Percentiles rank a stretch among this genome's conserved stretches.
Conservation (phyloP, 73 alveolate genomes). For the Diophrys appendiculata region DNA sequence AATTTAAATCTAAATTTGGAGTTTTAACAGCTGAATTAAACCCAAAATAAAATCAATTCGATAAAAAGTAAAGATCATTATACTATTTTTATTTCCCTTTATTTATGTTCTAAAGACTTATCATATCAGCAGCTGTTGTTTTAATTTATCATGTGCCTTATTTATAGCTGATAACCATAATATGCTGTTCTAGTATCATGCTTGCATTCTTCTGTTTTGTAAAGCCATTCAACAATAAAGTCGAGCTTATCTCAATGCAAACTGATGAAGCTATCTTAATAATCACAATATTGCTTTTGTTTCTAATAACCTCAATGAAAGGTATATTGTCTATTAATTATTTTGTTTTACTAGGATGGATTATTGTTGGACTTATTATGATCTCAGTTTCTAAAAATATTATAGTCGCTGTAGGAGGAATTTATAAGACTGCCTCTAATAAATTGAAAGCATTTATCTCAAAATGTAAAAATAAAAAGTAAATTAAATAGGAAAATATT, state of each 20-base stretch:
- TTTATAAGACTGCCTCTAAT: too few relatives aligned
- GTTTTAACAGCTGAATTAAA: not conserved
- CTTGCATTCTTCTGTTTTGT: not conserved
- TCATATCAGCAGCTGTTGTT: not conserved
- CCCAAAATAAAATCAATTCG: not conserved
- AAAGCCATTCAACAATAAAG: not conserved
- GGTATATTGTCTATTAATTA: too few relatives aligned
- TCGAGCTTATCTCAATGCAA: not conserved
- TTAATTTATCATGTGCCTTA: not conserved
- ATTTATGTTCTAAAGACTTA: not conserved
- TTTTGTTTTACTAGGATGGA: too few relatives aligned
- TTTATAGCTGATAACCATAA: not conserved
- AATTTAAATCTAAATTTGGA: not conserved
- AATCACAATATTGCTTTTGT: too few relatives aligned
- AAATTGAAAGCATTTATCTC: too few relatives aligned
- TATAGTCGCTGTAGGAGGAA: too few relatives aligned
- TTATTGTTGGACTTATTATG: too few relatives aligned
- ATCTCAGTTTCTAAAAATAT: too few relatives aligned
- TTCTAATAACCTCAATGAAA: too few relatives aligned
- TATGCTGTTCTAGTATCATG: not conserved
- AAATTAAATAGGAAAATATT: too few relatives aligned
- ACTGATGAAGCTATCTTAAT: not conserved
- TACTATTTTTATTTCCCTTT: not conserved
- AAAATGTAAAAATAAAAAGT: too few relatives aligned
- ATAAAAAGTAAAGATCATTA: not conserved